These are phyloP conservation scores for Yamadazyma atlantica DNA, from an alignment of 1,139 yeast genomes.

Conservation along the genomic window DNA sequence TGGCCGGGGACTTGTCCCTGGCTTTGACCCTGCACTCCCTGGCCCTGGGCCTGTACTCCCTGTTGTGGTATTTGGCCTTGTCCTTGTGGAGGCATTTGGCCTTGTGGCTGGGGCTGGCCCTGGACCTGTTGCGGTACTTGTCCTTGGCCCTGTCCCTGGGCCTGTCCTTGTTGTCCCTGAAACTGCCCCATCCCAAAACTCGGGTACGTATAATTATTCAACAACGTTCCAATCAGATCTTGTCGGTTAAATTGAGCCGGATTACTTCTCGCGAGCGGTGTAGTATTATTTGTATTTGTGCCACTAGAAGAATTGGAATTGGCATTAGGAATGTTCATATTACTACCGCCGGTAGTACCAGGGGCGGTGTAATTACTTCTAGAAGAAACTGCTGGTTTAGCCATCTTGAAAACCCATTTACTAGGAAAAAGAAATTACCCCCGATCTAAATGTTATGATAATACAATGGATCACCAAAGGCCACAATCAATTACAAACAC, in stretches of 20 bases:
- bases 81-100: background rate
- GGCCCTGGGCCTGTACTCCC: too few species aligned
- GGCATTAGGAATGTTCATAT: background rate
- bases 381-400: constrained; percentile 2
- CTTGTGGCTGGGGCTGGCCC: too few species aligned
- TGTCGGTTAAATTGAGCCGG: constrained; percentile 13
- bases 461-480: background rate
- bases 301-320: background rate
- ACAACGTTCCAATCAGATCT: constrained; percentile 21
- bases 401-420: constrained; percentile 2
- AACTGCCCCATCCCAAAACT: too few species aligned
- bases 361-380: background rate
- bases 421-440: background rate
- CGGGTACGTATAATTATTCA: constrained; percentile 20
- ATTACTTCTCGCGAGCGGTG: background rate
- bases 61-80: background rate
- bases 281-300: background rate
- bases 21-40: constrained; percentile 3
- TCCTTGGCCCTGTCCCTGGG: too few species aligned
- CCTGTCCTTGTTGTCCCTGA: too few species aligned
- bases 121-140: too few species aligned
- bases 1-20: background rate
- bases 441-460: background rate
- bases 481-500: background rate
- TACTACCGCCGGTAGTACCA: background rate